Evolutionary conservation across 352 stramenopile genomes (phyloP).

Genomic region (Phytophthora aleatoria): DNA sequence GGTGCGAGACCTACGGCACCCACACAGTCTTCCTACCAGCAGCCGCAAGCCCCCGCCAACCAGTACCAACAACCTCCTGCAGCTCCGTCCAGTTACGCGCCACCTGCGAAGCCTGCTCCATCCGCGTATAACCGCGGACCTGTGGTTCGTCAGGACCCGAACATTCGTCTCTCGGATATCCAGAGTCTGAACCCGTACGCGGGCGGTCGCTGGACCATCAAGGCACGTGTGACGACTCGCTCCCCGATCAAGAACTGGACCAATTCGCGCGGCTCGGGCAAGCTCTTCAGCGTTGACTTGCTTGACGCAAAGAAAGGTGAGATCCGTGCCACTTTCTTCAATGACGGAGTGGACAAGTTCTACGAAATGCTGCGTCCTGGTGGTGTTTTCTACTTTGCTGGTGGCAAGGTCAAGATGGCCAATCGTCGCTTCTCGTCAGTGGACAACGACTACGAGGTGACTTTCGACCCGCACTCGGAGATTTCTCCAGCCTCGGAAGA

Average conservation of each 20-base stretch:
- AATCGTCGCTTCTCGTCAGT: conserved; percentile 98
- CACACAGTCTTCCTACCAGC: conserved; percentile 44
- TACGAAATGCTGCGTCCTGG: conserved; percentile 90
- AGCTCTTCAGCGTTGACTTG: conserved; percentile 96
- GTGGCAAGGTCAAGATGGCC: conserved; percentile 96
- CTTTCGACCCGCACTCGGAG: conserved; percentile 96
- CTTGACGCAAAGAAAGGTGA: conserved; percentile 95
- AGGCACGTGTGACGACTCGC: conserved; percentile 94
- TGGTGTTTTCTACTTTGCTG: conserved; percentile 94
- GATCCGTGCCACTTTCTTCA: conserved; percentile 99
- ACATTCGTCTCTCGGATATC: conserved; percentile 84
- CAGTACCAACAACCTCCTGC: conserved; percentile 36
- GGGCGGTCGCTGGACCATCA: conserved; percentile 94
- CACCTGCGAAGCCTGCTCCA: conserved; percentile 32
- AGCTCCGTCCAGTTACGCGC: conserved; percentile 33
- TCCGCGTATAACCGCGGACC: conserved; percentile 74
- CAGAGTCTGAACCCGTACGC: conserved; percentile 95
- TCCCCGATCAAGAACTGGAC: conserved; percentile 95
- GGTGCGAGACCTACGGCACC: conserved; percentile 33
- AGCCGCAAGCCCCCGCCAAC: conserved; percentile 29
- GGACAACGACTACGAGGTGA: conserved; percentile 98
- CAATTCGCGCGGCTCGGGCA: conserved; percentile 96
- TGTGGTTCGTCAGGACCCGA: conserved; percentile 82
- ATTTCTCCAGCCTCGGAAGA: conserved; percentile 93
- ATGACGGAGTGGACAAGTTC: conserved; percentile 98